These are phyloP conservation scores for Fusarium lyarnte DNA, from an alignment of 2,329 filamentous ascomycete genomes.

Conservation along the genomic window DNA sequence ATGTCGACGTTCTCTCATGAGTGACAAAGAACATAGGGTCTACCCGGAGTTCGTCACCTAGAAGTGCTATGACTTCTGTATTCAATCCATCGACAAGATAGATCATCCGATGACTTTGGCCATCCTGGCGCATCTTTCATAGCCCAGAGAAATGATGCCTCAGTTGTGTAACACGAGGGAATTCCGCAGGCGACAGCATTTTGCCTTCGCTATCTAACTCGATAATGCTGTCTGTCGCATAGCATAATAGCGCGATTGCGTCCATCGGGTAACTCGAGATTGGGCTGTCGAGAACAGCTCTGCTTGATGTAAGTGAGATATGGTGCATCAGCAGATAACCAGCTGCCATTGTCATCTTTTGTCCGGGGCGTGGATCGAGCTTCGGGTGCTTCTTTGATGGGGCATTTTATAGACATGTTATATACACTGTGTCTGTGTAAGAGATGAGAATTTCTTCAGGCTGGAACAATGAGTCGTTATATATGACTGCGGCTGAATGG, in stretches of 20 bases:
- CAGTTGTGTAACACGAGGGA: not conserved
- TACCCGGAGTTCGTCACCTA: not conserved
- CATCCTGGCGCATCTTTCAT: not conserved
- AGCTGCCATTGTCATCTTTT: not conserved
- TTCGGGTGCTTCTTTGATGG: not conserved
- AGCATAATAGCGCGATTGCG: not conserved
- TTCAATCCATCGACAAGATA: conserved; percentile 3
- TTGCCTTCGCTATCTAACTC: not conserved
- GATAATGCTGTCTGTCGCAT: not conserved
- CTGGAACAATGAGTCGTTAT: not conserved
- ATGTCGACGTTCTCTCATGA: conserved; percentile 5
- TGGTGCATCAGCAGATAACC: not conserved
- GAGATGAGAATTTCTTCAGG: not conserved
- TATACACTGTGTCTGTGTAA: not conserved
- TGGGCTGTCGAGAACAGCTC: not conserved
- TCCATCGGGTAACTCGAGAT: conserved; percentile 4
- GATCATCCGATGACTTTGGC: not conserved
- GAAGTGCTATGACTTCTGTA: not conserved
- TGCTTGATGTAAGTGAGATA: not conserved
- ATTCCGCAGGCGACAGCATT: not conserved
- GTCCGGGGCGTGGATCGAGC: not conserved
- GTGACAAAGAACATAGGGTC: conserved; percentile 7
- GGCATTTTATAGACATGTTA: not conserved
- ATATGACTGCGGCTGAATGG: not conserved
- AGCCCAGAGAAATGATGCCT: not conserved